Base-by-base conservation (phyloP, 2,329 filamentous ascomycete species). In the Graphium sp. region DNA sequence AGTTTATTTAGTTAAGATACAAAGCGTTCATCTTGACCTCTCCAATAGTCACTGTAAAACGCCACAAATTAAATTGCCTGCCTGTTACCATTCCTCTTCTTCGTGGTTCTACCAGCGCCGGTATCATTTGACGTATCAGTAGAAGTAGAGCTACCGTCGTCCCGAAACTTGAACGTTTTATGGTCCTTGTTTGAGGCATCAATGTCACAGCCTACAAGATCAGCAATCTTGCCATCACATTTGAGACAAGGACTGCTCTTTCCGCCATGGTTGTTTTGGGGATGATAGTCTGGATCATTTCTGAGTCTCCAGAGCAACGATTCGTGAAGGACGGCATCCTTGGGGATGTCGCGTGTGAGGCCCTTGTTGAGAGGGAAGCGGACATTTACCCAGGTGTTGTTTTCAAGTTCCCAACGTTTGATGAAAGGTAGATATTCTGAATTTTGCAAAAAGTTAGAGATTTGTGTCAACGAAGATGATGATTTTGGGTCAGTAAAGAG, bases 341-440 rank as follows among this genome's bases (percentile, higher is more conserved):
- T 36, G 0, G 53, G 53, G 10, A 57, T 55, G 19, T 57, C 54
- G 5, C 53, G 50, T 4, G 45, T 34, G 2, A 36, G 33, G 6
- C 52, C 53, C 7, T 26, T 39, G 37, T 56, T 56, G 17, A 52
- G 47, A 3, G 51, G 52, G 30, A 52, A 55, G 17, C 48, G 45
- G 4, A 49, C 38, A 7, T 51, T 43, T 9, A 41, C 39, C 50
- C 48, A 54, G 7, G 37, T 31, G 15, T 41, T 41, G 13, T 39
- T 32, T 8, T 43, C 41, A 12, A 58, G 39, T 24, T 58, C 54
- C 50, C 50, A 56, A 4, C 55, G 51, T 0, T 48, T 53, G 22
- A 57, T 44, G 31, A 53, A 37, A 1, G 55, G 55, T 2, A 56
- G 37, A 30, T 39, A 50, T 44, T 58, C 55, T 52, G 26, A 12